Conservation (phyloP, 2,329 filamentous ascomycete species). For the Penicillium sp. region DNA sequence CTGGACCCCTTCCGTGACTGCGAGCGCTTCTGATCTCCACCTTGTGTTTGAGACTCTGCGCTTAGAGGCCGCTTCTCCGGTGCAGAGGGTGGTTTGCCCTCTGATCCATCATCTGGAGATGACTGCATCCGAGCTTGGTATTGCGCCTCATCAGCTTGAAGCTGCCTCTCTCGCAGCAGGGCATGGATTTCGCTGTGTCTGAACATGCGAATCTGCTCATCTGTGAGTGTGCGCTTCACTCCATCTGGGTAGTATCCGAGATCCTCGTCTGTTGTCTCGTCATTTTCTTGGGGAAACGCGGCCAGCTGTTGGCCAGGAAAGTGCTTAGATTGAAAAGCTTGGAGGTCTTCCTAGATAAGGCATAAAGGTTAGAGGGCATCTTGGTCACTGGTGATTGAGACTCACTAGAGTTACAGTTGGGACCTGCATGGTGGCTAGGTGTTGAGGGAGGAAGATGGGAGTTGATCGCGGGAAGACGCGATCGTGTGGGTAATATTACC, state of each 20-base stretch:
- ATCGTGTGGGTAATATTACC: background rate
- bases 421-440: conserved; percentile 18
- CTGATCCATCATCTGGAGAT: background rate
- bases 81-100: background rate
- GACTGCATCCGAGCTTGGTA: conserved; percentile 11
- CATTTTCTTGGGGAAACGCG: conserved; percentile 7
- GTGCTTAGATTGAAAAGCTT: conserved; percentile 52
- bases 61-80: background rate
- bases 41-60: background rate
- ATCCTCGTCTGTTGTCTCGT: conserved; percentile 43
- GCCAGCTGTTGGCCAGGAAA: conserved; percentile 36
- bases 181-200: conserved; percentile 76
- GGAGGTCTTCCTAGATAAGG: conserved; percentile 48
- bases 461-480: conserved; percentile 10
- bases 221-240: conserved; percentile 76
- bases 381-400: background rate
- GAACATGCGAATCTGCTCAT: conserved; percentile 84
- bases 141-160: conserved; percentile 25
- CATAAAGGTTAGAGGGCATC: background rate
- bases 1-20: background rate
- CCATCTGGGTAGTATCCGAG: conserved; percentile 83
- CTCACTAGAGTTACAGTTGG: conserved; percentile 33
- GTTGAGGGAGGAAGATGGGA: conserved; percentile 2
- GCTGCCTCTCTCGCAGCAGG: conserved; percentile 49
- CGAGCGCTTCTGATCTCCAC: background rate